A percentile compares a stretch with the other conserved stretches of the same genome.
Conservation (phyloP, 2,329 filamentous ascomycete genomes). For the Paraphoma sp. region DNA sequence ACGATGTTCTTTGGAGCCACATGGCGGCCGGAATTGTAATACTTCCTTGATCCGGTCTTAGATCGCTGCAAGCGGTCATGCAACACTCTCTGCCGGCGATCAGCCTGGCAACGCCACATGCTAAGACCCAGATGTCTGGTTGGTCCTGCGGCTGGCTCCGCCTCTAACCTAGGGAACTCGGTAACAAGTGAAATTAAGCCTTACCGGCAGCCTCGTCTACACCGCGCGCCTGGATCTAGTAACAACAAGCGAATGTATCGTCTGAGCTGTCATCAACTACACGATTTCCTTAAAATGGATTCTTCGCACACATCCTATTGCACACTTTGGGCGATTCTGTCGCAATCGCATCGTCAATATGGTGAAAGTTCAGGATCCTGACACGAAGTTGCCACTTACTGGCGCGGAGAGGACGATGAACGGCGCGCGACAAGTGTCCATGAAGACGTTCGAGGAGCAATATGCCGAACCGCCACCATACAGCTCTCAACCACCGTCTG, state of each 20-base stretch:
- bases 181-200: background rate
- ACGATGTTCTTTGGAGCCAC: too few relatives aligned
- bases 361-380: background rate
- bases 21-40: background rate
- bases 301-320: background rate
- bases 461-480: constrained; percentile 18
- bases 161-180: background rate
- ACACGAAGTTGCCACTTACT: constrained; percentile 8
- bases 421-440: constrained; percentile 1
- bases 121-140: background rate
- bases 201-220: constrained; percentile 4
- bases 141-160: background rate
- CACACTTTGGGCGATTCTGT: background rate
- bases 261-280: background rate
- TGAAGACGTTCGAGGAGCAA: constrained; percentile 7
- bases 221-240: constrained; percentile 9
- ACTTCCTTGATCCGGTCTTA: too few relatives aligned
- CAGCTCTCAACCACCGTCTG: constrained; percentile 8
- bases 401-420: constrained; percentile 12
- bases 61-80: background rate
- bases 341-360: background rate
- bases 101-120: constrained; percentile 1
- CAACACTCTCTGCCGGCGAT: background rate
- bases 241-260: background rate
- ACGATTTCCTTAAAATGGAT: background rate